Base-by-base conservation (phyloP, 805 yeast genomes). In the Wickerhamiella allomyrinae region DNA sequence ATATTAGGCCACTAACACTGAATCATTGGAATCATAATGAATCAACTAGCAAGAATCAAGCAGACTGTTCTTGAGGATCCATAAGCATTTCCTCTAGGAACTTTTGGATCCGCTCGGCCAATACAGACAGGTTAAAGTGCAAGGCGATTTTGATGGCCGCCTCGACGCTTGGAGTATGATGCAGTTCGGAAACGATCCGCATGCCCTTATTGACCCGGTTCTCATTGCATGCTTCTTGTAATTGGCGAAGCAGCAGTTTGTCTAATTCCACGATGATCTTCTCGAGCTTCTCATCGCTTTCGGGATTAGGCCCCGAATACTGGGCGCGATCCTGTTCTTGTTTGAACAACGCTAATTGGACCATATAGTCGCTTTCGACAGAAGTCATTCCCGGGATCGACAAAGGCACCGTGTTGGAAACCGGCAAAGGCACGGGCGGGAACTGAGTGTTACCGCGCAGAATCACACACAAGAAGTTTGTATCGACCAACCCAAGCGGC, bases 101-200 rank as follows among this genome's bases (percentile, higher is more conserved):
- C 7, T 17, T 17, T 14, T 36, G 39, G 14, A 36, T 17, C 13
- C 69, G 69, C 45, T 69, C 73, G 0, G 74, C 76, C 45, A 81
- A 56, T 1, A 62, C 54, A 13, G 65, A 61, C 54, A 76, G 57
- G 24, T 74, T 78, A 42, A 75, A 69, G 46, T 95, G 70, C 54
- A 82, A 82, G 1, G 95, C 85, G 42, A 89, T 82, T 60, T 80
- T 80, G 11, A 74, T 66, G 1, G 96, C 95, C 0, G 95, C 95
- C 42, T 69, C 70, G 47, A 87, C 63, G 2, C 94, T 93, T 50
- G 79, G 76, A 47, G 81, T 89, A 49, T 76, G 79, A 50, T 76
- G 74, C 51, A 89, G 66, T 53, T 80, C 74, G 46, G 68, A 70
- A 7, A 76, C 86, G 22, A 91, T 58, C 25, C 79, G 76, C 47